phyloP scores from a whole-genome alignment of 345 rosid genomes.

The Microthlaspi erraticum region DNA sequence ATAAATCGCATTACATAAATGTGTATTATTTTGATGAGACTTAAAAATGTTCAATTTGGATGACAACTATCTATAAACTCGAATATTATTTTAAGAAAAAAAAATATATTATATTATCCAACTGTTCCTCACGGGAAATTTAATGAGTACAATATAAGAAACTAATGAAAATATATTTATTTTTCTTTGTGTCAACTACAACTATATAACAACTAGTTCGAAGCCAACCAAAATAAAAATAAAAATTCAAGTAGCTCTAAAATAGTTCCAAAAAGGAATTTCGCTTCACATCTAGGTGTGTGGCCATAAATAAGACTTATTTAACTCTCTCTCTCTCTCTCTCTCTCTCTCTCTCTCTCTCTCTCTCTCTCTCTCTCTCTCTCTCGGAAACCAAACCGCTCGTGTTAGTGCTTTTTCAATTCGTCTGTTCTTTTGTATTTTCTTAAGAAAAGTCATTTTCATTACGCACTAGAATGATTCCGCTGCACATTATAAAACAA shows the following conservation, averaged over 20 bases:
- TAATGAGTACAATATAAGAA: background rate
- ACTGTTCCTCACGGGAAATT: too few relatives aligned
- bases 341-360: too few relatives aligned
- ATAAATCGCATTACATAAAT: too few relatives aligned
- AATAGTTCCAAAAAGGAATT: background rate
- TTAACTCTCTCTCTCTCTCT: too few relatives aligned
- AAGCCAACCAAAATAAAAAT: background rate
- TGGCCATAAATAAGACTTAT: constrained; percentile 32
- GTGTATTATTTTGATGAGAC: too few relatives aligned
- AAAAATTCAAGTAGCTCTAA: background rate
- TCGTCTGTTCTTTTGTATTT: constrained; percentile 29
- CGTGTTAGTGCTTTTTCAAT: constrained; percentile 19
- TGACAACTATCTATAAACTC: too few relatives aligned
- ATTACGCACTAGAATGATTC: constrained; percentile 22
- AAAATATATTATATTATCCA: too few relatives aligned
- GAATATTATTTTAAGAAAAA: too few relatives aligned
- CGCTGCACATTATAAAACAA: constrained; percentile 1
- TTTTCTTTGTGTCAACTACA: too few relatives aligned
- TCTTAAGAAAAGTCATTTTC: constrained; percentile 32
- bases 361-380: too few relatives aligned
- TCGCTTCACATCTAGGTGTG: constrained; percentile 24
- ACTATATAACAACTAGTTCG: too few relatives aligned
- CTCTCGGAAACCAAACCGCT: constrained; percentile 26
- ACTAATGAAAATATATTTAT: background rate
- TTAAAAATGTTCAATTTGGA: too few relatives aligned